Evolutionary conservation across 495 filamentous ascomycete species (phyloP).

Genomic region (Podospora australis): DNA sequence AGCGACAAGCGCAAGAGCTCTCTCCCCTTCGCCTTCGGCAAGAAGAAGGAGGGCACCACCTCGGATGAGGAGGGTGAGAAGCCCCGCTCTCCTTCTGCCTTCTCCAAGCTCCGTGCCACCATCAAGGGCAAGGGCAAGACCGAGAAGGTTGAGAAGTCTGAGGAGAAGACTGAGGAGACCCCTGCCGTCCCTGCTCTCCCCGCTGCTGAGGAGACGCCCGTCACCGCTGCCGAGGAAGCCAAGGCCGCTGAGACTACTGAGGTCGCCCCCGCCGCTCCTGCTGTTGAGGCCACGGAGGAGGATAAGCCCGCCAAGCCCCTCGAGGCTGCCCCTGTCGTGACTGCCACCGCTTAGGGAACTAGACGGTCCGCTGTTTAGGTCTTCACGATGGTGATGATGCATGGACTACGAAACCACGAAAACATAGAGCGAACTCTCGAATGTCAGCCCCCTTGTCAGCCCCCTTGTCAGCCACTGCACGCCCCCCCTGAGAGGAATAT

Average conservation of each 20-base stretch:
- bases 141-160: conserved; percentile 40
- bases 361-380: conserved; percentile 9
- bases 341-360: conserved; percentile 42
- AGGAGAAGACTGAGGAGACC: conserved; percentile 33
- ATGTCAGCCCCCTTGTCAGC: background rate
- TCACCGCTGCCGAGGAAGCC: conserved; percentile 27
- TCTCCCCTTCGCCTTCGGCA: conserved; percentile 49
- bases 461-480: conserved; percentile 16
- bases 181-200: conserved; percentile 36
- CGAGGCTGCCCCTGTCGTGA: conserved; percentile 35
- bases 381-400: conserved; percentile 9
- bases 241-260: conserved; percentile 37
- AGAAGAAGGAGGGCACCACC: conserved; percentile 42
- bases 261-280: conserved; percentile 23
- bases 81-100: conserved; percentile 46
- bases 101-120: conserved; percentile 53
- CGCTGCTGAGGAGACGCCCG: conserved; percentile 31
- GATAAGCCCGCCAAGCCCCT: conserved; percentile 30
- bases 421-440: conserved; percentile 24
- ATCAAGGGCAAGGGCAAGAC: conserved; percentile 44
- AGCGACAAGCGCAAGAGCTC: conserved; percentile 52
- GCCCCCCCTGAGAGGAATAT: conserved; percentile 11
- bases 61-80: conserved; percentile 47
- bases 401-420: conserved; percentile 15
- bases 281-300: conserved; percentile 31